phyloP scores from a whole-genome alignment of 2,329 filamentous ascomycete species.

The Alternaria postmessia region DNA sequence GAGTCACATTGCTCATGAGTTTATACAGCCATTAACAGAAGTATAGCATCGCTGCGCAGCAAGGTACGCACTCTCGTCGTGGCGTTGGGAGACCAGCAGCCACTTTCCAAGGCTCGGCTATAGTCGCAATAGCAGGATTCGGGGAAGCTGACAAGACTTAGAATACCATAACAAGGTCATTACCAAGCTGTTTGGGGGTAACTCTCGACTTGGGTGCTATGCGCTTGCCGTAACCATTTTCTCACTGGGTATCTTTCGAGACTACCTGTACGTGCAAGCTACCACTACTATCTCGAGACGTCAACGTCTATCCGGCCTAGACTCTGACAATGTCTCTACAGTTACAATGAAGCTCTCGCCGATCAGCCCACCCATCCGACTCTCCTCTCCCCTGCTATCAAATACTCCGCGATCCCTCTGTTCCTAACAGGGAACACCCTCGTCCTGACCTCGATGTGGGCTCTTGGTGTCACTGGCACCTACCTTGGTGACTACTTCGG shows the following conservation, averaged over 20 bases:
- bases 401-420: constrained; percentile 73
- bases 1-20: constrained; percentile 38
- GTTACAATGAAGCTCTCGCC: constrained; percentile 85
- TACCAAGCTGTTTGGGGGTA: constrained; percentile 84
- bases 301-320: not conserved
- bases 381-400: constrained; percentile 67
- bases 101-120: not conserved
- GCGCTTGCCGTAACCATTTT: constrained; percentile 89
- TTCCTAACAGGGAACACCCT: constrained; percentile 81
- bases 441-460: constrained; percentile 89
- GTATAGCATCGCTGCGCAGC: constrained; percentile 78
- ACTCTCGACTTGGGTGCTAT: constrained; percentile 84
- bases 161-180: constrained; percentile 93
- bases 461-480: constrained; percentile 90
- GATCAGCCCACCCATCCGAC: constrained; percentile 77
- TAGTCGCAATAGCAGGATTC: not conserved
- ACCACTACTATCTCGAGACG: not conserved
- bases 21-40: constrained; percentile 5
- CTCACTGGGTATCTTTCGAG: constrained; percentile 86
- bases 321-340: constrained; percentile 43
- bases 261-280: constrained; percentile 58
- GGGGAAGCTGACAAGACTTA: constrained; percentile 48
- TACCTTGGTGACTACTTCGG: constrained; percentile 99
- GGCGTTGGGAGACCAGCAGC: not conserved
- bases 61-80: constrained; percentile 64